phyloP scores from a whole-genome alignment of 208 protist species.

The Trichomonas vaginalis region DNA sequence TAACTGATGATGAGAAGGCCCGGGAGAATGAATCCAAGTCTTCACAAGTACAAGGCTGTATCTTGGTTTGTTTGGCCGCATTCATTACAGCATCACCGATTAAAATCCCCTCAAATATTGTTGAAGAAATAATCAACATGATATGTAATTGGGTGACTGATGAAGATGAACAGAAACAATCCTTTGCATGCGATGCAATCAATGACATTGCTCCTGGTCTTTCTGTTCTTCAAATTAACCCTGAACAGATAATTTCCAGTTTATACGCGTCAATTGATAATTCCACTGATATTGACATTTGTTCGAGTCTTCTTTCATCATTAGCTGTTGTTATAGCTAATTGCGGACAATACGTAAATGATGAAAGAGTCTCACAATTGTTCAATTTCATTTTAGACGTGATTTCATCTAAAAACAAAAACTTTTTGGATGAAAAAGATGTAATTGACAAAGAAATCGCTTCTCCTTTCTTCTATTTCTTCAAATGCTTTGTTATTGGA shows the following conservation, averaged over 20 bases:
- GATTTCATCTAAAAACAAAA: not conserved
- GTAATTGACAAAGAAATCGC: not conserved
- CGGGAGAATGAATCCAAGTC: not conserved
- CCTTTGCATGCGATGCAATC: not conserved
- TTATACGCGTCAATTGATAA: not conserved
- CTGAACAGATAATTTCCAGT: not conserved
- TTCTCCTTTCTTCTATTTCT: not conserved
- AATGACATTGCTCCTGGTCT: not conserved
- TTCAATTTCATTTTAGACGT: not conserved
- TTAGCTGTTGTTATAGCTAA: not conserved
- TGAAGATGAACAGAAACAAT: not conserved
- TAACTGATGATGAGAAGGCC: not conserved
- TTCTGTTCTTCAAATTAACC: not conserved
- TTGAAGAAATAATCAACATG: not conserved
- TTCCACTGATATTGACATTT: not conserved
- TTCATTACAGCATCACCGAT: not conserved
- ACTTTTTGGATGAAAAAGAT: not conserved
- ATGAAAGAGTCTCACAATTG: not conserved
- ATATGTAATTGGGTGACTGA: not conserved
- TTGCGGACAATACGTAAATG: not conserved
- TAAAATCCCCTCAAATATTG: not conserved
- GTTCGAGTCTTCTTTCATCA: not conserved
- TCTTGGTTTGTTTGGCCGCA: not conserved
- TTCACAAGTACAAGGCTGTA: not conserved
- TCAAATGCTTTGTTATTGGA: not conserved